phyloP scores from a whole-genome alignment of 768 basidiomycete species.

The Podaxis sp. region DNA sequence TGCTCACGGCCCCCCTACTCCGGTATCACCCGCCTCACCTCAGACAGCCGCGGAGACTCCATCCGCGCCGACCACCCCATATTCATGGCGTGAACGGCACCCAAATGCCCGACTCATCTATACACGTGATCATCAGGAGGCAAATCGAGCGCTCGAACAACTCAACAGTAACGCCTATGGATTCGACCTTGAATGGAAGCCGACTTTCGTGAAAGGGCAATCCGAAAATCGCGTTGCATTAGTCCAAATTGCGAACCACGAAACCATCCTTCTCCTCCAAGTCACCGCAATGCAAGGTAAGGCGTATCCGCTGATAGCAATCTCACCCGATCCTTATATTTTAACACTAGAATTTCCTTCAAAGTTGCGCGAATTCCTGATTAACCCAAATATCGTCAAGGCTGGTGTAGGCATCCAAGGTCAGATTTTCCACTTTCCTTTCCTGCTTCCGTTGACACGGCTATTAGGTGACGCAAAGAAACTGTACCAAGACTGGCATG shows the following conservation, averaged over 20 bases:
- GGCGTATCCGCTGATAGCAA: background rate
- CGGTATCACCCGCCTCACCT: slow-evolving; percentile 8
- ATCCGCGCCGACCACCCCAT: slow-evolving; percentile 27
- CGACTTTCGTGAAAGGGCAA: slow-evolving; percentile 50
- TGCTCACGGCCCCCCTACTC: background rate
- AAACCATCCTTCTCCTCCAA: slow-evolving; percentile 63
- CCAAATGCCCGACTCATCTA: slow-evolving; percentile 33
- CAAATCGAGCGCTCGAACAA: slow-evolving; percentile 28
- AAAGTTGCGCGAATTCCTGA: slow-evolving; percentile 50
- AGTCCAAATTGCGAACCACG: slow-evolving; percentile 63
- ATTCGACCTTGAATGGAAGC: slow-evolving; percentile 83
- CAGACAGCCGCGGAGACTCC: slow-evolving; percentile 1
- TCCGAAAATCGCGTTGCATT: slow-evolving; percentile 69
- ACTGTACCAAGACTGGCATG: slow-evolving; percentile 47
- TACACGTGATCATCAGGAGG: slow-evolving; percentile 30
- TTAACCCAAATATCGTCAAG: slow-evolving; percentile 54
- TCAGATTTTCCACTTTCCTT: slow-evolving; percentile 27
- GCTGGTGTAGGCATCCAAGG: slow-evolving; percentile 76
- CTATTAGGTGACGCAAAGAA: slow-evolving; percentile 65
- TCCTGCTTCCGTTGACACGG: slow-evolving; percentile 10
- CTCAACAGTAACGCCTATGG: slow-evolving; percentile 43
- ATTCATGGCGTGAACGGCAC: slow-evolving; percentile 34
- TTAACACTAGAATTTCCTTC: slow-evolving; percentile 46
- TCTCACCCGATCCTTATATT: background rate
- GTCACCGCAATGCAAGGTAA: slow-evolving; percentile 56